A percentile compares a stretch with the other conserved stretches of the same genome.
phyloP scores from a whole-genome alignment of 768 basidiomycete species.

The Naganishia friedmannii region DNA sequence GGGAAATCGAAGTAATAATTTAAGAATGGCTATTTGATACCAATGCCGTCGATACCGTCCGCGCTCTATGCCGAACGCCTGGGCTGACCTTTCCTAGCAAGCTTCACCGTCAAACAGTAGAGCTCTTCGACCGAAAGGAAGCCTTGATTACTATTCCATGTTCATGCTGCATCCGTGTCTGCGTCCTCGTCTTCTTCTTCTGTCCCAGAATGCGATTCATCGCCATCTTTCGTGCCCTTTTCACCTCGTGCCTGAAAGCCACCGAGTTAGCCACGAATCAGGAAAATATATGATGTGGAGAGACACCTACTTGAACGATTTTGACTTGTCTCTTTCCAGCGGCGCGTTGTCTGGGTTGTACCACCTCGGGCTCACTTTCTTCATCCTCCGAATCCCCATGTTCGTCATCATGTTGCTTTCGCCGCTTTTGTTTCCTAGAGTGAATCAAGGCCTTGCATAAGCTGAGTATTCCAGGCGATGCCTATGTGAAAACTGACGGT shows the following conservation, averaged over 20 bases:
- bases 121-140: neutral
- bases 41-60: neutral
- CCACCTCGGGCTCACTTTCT: constrained; percentile 11
- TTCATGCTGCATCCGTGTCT: constrained; percentile 34
- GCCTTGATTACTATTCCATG: neutral
- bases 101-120: neutral
- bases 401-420: constrained; percentile 5
- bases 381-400: constrained; percentile 4
- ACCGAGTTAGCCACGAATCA: neutral
- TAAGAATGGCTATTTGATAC: constrained; percentile 21
- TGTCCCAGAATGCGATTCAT: constrained; percentile 14
- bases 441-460: neutral
- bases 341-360: constrained; percentile 18
- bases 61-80: neutral
- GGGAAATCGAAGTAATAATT: constrained; percentile 18
- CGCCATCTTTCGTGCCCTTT: constrained; percentile 29
- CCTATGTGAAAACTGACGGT: neutral
- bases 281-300: neutral
- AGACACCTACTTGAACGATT: constrained; percentile 9
- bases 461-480: neutral
- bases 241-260: neutral
- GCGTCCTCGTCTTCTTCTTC: constrained; percentile 37
- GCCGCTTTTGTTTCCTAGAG: constrained; percentile 12
- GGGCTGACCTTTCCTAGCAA: neutral
- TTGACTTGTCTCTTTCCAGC: constrained; percentile 21